These are phyloP conservation scores for Hyaloscypha variabilis DNA, from an alignment of 495 filamentous ascomycete genomes.

Conservation along the genomic window DNA sequence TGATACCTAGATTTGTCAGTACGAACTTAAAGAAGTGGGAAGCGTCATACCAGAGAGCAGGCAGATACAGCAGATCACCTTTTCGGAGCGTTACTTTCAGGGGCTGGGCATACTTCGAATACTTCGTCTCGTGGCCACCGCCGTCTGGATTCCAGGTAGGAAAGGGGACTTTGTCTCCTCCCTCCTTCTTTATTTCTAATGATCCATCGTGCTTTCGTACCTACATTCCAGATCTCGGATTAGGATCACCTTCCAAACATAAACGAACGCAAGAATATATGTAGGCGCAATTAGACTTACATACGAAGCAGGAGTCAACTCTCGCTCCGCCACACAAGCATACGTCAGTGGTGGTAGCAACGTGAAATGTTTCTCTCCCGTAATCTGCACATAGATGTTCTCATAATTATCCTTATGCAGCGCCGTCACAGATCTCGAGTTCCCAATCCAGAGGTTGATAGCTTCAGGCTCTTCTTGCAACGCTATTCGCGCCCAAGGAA, in stretches of 20 bases:
- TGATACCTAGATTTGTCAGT: slow-evolving; percentile 48
- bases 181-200: slow-evolving; percentile 37
- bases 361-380: slow-evolving; percentile 70
- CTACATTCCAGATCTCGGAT: background rate
- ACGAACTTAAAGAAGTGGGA: no score
- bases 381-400: slow-evolving; percentile 76
- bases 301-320: slow-evolving; percentile 56
- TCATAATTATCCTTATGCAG: slow-evolving; percentile 82
- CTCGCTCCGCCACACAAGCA: slow-evolving; percentile 62
- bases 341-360: slow-evolving; percentile 67
- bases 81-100: slow-evolving; percentile 61
- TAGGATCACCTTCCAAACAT: background rate
- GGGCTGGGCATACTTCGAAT: slow-evolving; percentile 55
- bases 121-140: slow-evolving; percentile 50
- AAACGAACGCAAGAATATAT: background rate
- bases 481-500: slow-evolving; percentile 69
- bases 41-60: slow-evolving; percentile 75
- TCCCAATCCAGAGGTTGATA: slow-evolving; percentile 81
- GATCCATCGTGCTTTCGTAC: slow-evolving; percentile 21
- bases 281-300: slow-evolving; percentile 14
- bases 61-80: slow-evolving; percentile 84
- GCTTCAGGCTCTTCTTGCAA: slow-evolving; percentile 65
- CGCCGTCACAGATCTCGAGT: slow-evolving; percentile 62
- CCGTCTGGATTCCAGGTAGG: slow-evolving; percentile 71
- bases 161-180: slow-evolving; percentile 53